Conservation (phyloP, 192 early-diverging fungal species). For the Funneliformis mosseae region DNA sequence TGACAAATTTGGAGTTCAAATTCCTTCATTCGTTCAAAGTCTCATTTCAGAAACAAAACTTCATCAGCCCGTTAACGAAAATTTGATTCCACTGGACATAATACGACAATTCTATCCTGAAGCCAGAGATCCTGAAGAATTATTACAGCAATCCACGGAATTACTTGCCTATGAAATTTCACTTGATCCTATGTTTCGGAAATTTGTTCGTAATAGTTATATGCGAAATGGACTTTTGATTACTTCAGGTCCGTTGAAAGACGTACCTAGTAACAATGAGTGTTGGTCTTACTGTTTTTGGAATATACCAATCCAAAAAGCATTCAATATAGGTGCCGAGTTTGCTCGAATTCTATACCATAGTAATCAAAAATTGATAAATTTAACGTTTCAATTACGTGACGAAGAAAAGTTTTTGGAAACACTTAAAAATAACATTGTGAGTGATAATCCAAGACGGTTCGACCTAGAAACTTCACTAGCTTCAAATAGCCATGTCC, state of each 20-base stretch:
- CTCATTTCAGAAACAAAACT: background rate
- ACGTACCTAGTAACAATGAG: slow-evolving; percentile 73
- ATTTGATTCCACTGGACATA: background rate
- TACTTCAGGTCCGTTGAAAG: slow-evolving; percentile 44
- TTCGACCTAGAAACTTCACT: background rate
- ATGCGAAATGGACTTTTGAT: slow-evolving; percentile 70
- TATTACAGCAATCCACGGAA: slow-evolving; percentile 56
- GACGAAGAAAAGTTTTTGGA: slow-evolving; percentile 42
- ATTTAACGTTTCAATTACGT: slow-evolving; percentile 57
- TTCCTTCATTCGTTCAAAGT: background rate
- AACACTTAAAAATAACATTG: slow-evolving; percentile 49
- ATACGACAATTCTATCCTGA: background rate
- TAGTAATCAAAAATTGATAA: slow-evolving; percentile 71
- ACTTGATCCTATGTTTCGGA: slow-evolving; percentile 77
- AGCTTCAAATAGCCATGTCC: background rate
- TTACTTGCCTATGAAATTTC: slow-evolving; percentile 79
- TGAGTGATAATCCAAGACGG: slow-evolving; percentile 49
- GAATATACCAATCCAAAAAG: background rate
- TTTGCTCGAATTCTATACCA: slow-evolving; percentile 78
- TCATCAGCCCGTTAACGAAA: background rate
- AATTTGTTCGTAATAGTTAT: slow-evolving; percentile 74
- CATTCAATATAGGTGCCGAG: slow-evolving; percentile 56
- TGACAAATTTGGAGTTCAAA: slow-evolving; percentile 8
- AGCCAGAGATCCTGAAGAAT: background rate
- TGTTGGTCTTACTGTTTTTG: slow-evolving; percentile 41